Conservation (phyloP, 2,329 filamentous ascomycete species). For the Trichoderma sp. region DNA sequence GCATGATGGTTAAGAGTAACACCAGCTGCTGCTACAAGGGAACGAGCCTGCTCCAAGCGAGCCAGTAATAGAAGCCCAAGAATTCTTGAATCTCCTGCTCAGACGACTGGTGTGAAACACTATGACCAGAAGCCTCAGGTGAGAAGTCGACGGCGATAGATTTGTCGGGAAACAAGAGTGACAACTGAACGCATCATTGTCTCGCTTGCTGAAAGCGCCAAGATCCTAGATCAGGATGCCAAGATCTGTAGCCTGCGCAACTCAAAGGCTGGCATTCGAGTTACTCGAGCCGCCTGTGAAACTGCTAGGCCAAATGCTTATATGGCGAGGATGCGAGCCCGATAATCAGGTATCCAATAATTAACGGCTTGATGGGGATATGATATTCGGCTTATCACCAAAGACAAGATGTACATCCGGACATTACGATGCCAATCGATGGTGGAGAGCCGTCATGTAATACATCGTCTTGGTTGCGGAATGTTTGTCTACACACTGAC, state of each 20-base stretch:
- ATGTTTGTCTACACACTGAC: background rate
- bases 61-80: background rate
- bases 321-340: background rate
- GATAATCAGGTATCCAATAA: background rate
- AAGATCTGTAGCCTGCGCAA: background rate
- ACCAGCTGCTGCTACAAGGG: background rate
- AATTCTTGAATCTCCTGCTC: background rate
- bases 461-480: constrained; percentile 10
- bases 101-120: background rate
- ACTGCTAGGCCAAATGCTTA: background rate
- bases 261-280: background rate
- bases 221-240: no score
- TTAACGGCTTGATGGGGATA: background rate
- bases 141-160: background rate
- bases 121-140: background rate
- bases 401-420: background rate
- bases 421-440: background rate
- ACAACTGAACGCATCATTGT: background rate
- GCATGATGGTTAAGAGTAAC: background rate
- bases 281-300: background rate
- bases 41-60: background rate
- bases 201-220: background rate
- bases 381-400: background rate
- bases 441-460: background rate
- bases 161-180: background rate